Evolutionary conservation across 345 rosid genomes (phyloP), one percentile per base, ranked within the genome.

Genomic region (Aegle marmelos): DNA sequence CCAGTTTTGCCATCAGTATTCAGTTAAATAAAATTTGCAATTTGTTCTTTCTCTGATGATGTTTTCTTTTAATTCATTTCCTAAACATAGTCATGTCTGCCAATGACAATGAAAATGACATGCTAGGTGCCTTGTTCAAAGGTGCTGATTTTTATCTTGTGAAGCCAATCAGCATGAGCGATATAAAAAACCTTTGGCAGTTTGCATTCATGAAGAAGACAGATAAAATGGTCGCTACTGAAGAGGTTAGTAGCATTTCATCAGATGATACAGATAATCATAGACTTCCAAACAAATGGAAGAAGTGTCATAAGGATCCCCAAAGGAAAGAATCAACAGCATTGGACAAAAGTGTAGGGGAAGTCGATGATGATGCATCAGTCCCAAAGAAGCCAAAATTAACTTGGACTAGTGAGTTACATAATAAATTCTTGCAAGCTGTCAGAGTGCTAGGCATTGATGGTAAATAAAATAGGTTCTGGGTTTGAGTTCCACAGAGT

Each of bases 121-220:
- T 88, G 77, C 28, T 79, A 10, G 89, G 88, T 37, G 53, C 87
- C 63, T 80, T 86, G 58, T 65, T 41, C 14, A 87, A 82, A 79
- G 93, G 91, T 78, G 97, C 91, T 10, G 31, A 9, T 13, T 77
- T 83, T 22, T 82, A 80, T 79, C 80, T 89, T 76, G 66, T 70
- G 70, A 89, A 90, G 76, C 93, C 92, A 54, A 62, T 89, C 53
- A 53, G 54, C 78, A 63, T 69, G 76, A 17, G 60, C 5, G 67
- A 86, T 39, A 21, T 87, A 7, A 76, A 83, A 77, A 36, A 63
- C 76, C 86, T 88, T 27, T 88, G 93, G 92, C 92, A 89, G 80
- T 78, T 82, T 69, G 70, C 81, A 33, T 54, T 54, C 78, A 57
- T 62, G 62, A 76, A 67, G 73, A 81, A 73, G 36, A 74, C 48